Percentiles rank a stretch among this genome's conserved stretches.
Evolutionary conservation across 768 basidiomycete genomes (phyloP).

Genomic region (Paxillus ammoniavirescens): DNA sequence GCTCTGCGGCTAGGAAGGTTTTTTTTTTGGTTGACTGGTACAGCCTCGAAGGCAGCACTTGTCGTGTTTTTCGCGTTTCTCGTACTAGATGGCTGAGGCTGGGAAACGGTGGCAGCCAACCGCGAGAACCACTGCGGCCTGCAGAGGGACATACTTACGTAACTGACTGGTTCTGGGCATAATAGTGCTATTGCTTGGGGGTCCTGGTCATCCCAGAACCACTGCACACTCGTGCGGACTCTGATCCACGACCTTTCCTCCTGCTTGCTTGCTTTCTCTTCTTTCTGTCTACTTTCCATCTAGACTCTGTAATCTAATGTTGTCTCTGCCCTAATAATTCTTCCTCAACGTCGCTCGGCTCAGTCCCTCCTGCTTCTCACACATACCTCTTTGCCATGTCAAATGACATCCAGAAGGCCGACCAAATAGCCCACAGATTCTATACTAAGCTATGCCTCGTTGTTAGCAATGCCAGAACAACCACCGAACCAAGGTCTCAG

Average conservation of each 20-base stretch:
- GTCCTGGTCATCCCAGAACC: background rate
- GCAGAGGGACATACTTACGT: background rate
- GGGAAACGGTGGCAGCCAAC: background rate
- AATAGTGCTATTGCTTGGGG: background rate
- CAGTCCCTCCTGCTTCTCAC: background rate
- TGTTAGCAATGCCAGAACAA: conserved; percentile 71
- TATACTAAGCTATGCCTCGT: conserved; percentile 81
- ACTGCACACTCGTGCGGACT: conserved; percentile 13
- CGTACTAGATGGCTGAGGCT: background rate
- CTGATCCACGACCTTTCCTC: conserved; percentile 20
- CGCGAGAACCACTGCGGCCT: no score
- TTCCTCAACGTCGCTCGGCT: background rate
- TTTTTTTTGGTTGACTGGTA: background rate
- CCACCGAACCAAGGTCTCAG: conserved; percentile 41
- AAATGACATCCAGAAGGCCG: conserved; percentile 63
- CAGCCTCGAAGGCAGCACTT: background rate
- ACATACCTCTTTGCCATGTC: conserved; percentile 40
- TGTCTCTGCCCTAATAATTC: conserved; percentile 22
- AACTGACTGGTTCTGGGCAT: background rate
- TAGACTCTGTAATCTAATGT: conserved; percentile 33
- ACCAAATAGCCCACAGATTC: conserved; percentile 83
- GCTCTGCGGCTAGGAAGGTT: background rate
- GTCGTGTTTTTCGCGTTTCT: background rate
- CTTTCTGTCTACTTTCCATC: conserved; percentile 11
- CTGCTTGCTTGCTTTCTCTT: background rate